Conservation (phyloP, 192 early-diverging fungal genomes). For the Jimgerdemannia lactiflua region DNA sequence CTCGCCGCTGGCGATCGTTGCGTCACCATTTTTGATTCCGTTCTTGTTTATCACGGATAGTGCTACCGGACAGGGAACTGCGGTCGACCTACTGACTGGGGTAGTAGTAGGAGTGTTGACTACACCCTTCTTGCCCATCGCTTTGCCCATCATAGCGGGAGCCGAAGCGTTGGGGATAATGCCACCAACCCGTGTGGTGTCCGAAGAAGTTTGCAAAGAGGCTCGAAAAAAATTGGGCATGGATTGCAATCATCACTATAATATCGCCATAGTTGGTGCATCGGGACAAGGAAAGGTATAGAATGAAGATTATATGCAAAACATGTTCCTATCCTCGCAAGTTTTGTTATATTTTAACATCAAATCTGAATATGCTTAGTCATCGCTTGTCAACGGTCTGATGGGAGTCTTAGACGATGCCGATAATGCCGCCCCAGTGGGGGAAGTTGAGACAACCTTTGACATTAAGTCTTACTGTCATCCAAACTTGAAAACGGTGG, state of each 20-base stretch:
- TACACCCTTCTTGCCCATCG: conserved; percentile 15
- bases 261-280: conserved; percentile 31
- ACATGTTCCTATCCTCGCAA: not conserved
- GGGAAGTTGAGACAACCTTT: conserved; percentile 22
- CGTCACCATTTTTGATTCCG: conserved; percentile 30
- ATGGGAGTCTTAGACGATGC: conserved; percentile 26
- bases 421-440: conserved; percentile 22
- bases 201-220: conserved; percentile 21
- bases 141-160: not conserved
- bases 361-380: conserved; percentile 6
- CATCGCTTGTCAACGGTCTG: conserved; percentile 34
- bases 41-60: conserved; percentile 26
- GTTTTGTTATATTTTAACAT: not conserved
- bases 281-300: conserved; percentile 35
- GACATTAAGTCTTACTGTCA: conserved; percentile 24
- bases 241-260: conserved; percentile 31
- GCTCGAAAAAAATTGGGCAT: conserved; percentile 25
- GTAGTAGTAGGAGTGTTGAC: conserved; percentile 16
- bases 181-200: conserved; percentile 25
- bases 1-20: conserved; percentile 33
- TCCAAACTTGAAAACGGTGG: conserved; percentile 26
- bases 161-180: conserved; percentile 27
- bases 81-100: conserved; percentile 29
- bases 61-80: conserved; percentile 25
- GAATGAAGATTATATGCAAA: conserved; percentile 5